These are phyloP conservation scores for Beauveria brongniartii DNA, from an alignment of 2,329 filamentous ascomycete species.

Conservation along the genomic window DNA sequence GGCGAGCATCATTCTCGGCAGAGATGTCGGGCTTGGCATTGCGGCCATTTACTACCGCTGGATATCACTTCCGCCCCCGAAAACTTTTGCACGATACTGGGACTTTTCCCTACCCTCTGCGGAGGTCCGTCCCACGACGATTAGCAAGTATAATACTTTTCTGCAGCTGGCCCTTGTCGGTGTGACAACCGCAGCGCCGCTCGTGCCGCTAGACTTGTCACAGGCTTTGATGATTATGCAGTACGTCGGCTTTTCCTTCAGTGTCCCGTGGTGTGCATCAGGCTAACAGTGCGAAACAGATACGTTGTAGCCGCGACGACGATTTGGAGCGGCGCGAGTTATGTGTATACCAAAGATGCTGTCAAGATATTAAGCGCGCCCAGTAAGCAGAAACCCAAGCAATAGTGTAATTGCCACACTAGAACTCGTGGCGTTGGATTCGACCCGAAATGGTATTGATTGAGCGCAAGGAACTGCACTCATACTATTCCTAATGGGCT, in stretches of 20 bases:
- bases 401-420: not conserved
- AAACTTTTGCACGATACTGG: slow-evolving; percentile 91
- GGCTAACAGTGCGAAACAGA: slow-evolving; percentile 32
- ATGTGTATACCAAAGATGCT: slow-evolving; percentile 82
- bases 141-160: slow-evolving; percentile 91
- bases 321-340: slow-evolving; percentile 87
- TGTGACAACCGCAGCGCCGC: slow-evolving; percentile 70
- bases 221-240: slow-evolving; percentile 52
- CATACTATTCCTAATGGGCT: too few species aligned
- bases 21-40: slow-evolving; percentile 74
- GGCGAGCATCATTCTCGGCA: slow-evolving; percentile 80
- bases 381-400: slow-evolving; percentile 13
- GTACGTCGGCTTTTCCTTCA: slow-evolving; percentile 36
- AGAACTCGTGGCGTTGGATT: too few species aligned
- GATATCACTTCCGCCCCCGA: slow-evolving; percentile 86
- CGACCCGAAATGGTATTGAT: too few species aligned
- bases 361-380: slow-evolving; percentile 65
- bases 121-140: slow-evolving; percentile 73
- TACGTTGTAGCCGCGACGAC: slow-evolving; percentile 84
- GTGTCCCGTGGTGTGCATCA: not conserved
- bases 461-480: too few species aligned
- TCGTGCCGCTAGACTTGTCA: slow-evolving; percentile 54
- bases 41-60: slow-evolving; percentile 93
- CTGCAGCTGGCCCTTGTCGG: slow-evolving; percentile 83
- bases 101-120: slow-evolving; percentile 89